Conservation (phyloP, 176 grass and related monocot genomes). For the Eremochloa ophiuroides region DNA sequence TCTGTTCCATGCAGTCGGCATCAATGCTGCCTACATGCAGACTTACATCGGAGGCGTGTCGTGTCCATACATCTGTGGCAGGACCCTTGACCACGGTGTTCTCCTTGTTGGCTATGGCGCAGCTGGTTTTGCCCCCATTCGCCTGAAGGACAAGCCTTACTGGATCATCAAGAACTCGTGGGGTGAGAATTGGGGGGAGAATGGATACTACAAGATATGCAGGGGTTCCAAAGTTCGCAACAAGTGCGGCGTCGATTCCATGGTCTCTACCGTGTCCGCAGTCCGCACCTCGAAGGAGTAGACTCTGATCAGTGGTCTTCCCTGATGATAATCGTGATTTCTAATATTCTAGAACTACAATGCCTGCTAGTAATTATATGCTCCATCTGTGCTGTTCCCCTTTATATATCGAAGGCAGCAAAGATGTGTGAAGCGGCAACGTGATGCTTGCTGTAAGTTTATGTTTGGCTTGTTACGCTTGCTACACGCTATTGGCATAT, state of each 20-base stretch:
- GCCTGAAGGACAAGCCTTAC: slow-evolving; percentile 86
- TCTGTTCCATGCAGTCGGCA: slow-evolving; percentile 51
- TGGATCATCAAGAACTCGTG: slow-evolving; percentile 97
- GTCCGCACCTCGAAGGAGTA: slow-evolving; percentile 31
- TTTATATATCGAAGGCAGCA: slow-evolving; percentile 15
- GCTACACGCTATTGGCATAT: slow-evolving; percentile 42
- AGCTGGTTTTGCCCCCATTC: slow-evolving; percentile 61
- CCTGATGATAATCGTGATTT: slow-evolving; percentile 3
- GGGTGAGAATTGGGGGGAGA: slow-evolving; percentile 85
- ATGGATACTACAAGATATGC: slow-evolving; percentile 88
- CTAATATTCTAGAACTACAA: neutral
- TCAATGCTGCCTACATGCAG: slow-evolving; percentile 87
- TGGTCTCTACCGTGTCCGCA: slow-evolving; percentile 71
- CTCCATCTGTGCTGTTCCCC: slow-evolving; percentile 34
- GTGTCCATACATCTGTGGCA: slow-evolving; percentile 81
- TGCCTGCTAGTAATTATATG: slow-evolving; percentile 15
- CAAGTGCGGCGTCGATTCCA: slow-evolving; percentile 75
- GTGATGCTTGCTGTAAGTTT: slow-evolving; percentile 20
- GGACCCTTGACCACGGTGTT: slow-evolving; percentile 72
- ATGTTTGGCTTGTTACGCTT: slow-evolving; percentile 15
- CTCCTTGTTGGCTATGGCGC: slow-evolving; percentile 79
- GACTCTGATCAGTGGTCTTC: slow-evolving; percentile 15
- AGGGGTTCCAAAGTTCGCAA: slow-evolving; percentile 65
- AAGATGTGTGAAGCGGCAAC: slow-evolving; percentile 39
- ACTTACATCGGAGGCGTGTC: slow-evolving; percentile 83